Percentiles rank a stretch among this genome's conserved stretches.
phyloP scores from a whole-genome alignment of 73 alveolate genomes.

The Urostyla sp. region DNA sequence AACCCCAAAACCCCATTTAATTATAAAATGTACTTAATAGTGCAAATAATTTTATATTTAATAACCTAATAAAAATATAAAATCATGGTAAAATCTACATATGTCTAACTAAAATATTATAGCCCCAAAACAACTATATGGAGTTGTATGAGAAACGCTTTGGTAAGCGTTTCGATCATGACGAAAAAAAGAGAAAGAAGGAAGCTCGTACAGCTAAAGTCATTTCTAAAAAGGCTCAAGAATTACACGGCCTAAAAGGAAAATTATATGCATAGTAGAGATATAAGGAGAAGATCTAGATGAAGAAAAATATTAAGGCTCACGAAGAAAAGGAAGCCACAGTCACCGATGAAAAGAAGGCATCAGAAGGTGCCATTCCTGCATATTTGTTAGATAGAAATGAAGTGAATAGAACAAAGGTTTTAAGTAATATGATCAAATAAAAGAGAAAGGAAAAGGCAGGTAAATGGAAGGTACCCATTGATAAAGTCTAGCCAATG shows the following conservation, averaged over 20 bases:
- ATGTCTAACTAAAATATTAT: no score
- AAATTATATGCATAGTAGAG: conserved; percentile 94
- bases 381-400: conserved; percentile 97
- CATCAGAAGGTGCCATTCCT: conserved; percentile 97
- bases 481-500: conserved; percentile 97
- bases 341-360: conserved; percentile 83
- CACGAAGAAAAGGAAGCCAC: conserved; percentile 96
- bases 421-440: conserved; percentile 96
- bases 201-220: conserved; percentile 94
- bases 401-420: conserved; percentile 92
- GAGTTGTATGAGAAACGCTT: conserved; percentile 92
- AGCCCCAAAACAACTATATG: conserved; percentile 98
- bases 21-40: no score
- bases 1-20: no score
- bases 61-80: background rate
- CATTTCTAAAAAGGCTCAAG: conserved; percentile 92
- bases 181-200: conserved; percentile 91
- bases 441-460: conserved; percentile 99
- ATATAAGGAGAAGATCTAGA: conserved; percentile 96
- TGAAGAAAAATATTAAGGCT: conserved; percentile 95
- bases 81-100: background rate
- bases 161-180: conserved; percentile 95
- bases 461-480: conserved; percentile 99
- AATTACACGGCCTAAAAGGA: conserved; percentile 94
- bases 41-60: no score